Base-by-base conservation (phyloP, 2,329 filamentous ascomycete genomes). In the Onygenales sp. region DNA sequence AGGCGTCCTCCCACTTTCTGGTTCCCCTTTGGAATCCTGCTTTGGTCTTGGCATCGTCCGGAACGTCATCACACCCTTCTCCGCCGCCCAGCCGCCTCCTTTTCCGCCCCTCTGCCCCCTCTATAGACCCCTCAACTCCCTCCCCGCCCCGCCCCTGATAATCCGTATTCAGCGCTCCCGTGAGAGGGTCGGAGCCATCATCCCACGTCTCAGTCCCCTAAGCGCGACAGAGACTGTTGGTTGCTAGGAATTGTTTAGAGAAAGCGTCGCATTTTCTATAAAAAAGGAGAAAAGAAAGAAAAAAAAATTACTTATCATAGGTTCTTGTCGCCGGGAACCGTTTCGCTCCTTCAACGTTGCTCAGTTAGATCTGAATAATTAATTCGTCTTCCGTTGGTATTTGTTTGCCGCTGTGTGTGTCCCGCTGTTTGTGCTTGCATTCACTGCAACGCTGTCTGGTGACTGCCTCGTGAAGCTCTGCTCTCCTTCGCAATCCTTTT, bases 31-130 rank as follows among this genome's bases (percentile, higher is more conserved):
- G 54, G 49, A 36, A 42, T 54, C 36, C 27, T 46, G 44, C 54
- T 33, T 46, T 58, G 57, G 54, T 58, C 58, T 59, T 58, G 56
- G 56, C 56, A 56, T 54, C 52, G 53, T 53, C 55, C 53, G 55
- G 56, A 52, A 58, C 52, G 44, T 55, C 57, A 49, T 36, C 27
- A 48, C 45, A 34, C 37, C 32, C 31, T 31, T 32, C 33, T 39
- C 33, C 39, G 33, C 31, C 37, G 17, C 39, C 37, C 14, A 27
- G 21, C 48, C 45, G 46, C 50, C 42, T 34, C 33, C 32, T 45
- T 40, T 42, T 47, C 21, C 37, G 17, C 31, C 53, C n/a, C 52
- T 43, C 47, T 21, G n/a, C 34, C 27, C 32, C 34, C 31, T 37
- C 27, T 17, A 10, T 40, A 27, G 21, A 27, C 34, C 52, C 27